Conservation (phyloP, 2,329 filamentous ascomycete genomes). For the Apiospora koreana region DNA sequence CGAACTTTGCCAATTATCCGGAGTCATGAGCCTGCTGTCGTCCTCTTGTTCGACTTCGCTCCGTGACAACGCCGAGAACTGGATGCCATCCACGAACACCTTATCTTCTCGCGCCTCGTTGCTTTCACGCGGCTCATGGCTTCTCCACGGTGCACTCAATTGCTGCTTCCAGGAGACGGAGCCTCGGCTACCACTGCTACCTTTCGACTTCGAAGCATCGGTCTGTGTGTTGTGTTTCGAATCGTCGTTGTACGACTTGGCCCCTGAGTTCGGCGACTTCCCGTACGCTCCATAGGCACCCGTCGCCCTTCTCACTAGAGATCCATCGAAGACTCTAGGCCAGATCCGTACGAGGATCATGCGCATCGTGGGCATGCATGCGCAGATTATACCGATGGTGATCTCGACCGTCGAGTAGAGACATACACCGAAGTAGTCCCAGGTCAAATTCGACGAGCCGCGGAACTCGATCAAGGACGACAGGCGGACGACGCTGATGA, state of each 20-base stretch:
- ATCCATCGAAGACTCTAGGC: constrained; percentile 14
- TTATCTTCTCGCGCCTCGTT: not conserved
- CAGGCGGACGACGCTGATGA: constrained; percentile 35
- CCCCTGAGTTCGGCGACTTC: not conserved
- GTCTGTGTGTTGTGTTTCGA: not conserved
- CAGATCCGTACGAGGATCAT: constrained; percentile 15
- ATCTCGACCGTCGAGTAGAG: constrained; percentile 38
- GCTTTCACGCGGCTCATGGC: not conserved
- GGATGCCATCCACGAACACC: constrained; percentile 7
- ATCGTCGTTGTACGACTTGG: not conserved
- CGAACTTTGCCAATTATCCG: not conserved
- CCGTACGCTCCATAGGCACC: not conserved
- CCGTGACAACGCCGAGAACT: not conserved
- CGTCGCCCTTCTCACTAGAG: constrained; percentile 1
- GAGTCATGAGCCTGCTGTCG: not conserved
- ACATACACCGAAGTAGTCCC: constrained; percentile 30
- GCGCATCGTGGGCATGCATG: constrained; percentile 30
- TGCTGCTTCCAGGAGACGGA: not conserved
- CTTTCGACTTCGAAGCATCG: constrained; percentile 1
- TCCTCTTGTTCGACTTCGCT: not conserved
- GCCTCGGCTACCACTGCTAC: not conserved
- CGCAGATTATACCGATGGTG: constrained; percentile 35
- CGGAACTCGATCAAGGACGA: constrained; percentile 31
- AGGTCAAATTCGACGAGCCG: constrained; percentile 32
- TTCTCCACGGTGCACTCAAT: not conserved